Evolutionary conservation across 441 rosid species (phyloP).

Genomic region (Sinapis alba): DNA sequence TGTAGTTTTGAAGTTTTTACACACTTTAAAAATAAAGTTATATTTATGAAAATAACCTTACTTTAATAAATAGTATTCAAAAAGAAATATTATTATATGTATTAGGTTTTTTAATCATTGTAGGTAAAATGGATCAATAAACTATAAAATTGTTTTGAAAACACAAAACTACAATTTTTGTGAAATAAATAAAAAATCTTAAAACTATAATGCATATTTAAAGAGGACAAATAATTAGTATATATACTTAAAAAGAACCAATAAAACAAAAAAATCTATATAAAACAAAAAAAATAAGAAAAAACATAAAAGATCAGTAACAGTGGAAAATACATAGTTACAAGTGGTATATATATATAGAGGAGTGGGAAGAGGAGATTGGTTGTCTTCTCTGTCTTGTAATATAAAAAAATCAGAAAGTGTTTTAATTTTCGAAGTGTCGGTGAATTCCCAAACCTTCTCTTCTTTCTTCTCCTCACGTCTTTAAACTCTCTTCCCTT

Average conservation of each 20-base stretch:
- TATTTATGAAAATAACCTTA: no score
- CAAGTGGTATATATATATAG: constrained; percentile 2
- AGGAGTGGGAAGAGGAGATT: constrained; percentile 19
- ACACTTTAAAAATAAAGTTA: no score
- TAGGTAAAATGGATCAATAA: no score
- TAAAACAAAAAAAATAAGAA: no score
- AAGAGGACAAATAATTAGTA: background rate
- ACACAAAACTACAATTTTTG: no score
- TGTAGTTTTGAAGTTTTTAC: no score
- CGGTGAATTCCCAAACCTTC: constrained; percentile 33
- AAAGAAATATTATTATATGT: no score
- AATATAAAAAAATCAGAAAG: background rate
- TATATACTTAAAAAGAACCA: background rate
- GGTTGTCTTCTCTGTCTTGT: constrained; percentile 12
- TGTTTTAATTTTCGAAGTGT: constrained; percentile 22
- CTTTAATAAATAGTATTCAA: no score
- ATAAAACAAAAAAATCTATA: constrained; percentile 15
- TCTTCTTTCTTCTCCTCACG: constrained; percentile 23
- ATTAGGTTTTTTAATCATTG: no score
- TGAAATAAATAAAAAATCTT: no score
- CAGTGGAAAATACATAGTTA: background rate
- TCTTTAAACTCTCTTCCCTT: constrained; percentile 18
- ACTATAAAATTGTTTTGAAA: no score
- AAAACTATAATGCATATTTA: background rate
- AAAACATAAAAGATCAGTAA: constrained; percentile 23